Conservation (phyloP, 176 grass and related monocot genomes). For the Carex pumila region DNA sequence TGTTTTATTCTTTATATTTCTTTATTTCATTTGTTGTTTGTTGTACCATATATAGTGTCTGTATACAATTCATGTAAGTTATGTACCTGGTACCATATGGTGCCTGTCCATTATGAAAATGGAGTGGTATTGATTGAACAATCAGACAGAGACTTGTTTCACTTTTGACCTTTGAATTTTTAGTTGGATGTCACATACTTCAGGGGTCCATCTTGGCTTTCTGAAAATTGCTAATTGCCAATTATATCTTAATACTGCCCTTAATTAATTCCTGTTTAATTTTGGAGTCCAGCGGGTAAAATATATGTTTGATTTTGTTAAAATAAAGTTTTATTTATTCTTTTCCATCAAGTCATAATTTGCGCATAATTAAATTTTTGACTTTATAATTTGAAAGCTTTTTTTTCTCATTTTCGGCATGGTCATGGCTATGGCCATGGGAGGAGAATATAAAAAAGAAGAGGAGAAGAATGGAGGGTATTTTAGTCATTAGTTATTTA, state of each 20-base stretch:
- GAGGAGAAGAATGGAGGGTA: no score
- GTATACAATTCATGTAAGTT: constrained; percentile 4
- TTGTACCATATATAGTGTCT: background rate
- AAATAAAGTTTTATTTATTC: background rate
- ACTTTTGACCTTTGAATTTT: background rate
- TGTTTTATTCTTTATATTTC: constrained; percentile 22
- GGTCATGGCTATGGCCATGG: no score
- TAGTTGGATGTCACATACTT: background rate
- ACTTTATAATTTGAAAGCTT: no score
- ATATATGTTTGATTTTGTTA: background rate
- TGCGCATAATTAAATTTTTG: no score
- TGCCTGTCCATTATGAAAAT: background rate
- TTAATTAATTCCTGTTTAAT: background rate
- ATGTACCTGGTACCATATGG: background rate
- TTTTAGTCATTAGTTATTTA: no score
- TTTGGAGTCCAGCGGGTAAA: background rate
- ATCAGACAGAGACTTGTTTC: background rate
- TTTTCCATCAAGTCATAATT: no score
- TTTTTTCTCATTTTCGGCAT: no score
- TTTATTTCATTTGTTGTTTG: constrained; percentile 23
- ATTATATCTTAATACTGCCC: background rate
- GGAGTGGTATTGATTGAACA: background rate
- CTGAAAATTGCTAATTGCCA: background rate
- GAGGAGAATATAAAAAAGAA: no score
- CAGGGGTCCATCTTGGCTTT: no score